Conservation (phyloP, 106 monocot genomes). For the Dioscorea alata region DNA sequence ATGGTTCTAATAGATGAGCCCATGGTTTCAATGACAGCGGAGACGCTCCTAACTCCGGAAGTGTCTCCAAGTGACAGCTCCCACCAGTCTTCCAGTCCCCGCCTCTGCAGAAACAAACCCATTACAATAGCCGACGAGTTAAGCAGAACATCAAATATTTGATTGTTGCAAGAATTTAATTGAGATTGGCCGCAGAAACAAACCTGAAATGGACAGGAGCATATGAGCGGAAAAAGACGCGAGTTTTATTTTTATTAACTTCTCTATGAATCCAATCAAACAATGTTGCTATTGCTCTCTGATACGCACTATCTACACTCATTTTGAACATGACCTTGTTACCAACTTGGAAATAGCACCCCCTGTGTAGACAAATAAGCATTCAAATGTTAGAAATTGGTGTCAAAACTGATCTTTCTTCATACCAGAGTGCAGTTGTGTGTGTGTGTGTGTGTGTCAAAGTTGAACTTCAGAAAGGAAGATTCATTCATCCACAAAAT, state of each 20-base stretch:
- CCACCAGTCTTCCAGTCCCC: slow-evolving; percentile 51
- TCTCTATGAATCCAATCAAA: slow-evolving; percentile 45
- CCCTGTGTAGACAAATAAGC: slow-evolving; percentile 15
- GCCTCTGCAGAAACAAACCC: slow-evolving; percentile 5
- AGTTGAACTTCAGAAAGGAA: no score
- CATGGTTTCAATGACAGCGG: slow-evolving; percentile 26
- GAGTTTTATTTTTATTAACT: slow-evolving; percentile 40
- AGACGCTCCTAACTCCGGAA: slow-evolving; percentile 16
- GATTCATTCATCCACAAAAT: no score
- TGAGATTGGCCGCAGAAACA: not conserved
- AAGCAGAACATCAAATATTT: no score
- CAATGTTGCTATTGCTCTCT: slow-evolving; percentile 46
- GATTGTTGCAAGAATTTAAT: no score
- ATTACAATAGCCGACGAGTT: no score
- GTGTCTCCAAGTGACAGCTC: slow-evolving; percentile 33
- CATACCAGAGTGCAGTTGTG: no score
- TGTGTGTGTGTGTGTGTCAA: no score
- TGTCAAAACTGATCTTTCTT: no score
- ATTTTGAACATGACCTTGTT: slow-evolving; percentile 45
- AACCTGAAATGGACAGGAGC: slow-evolving; percentile 65
- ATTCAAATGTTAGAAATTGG: no score
- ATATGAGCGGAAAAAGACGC: slow-evolving; percentile 61
- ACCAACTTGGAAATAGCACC: slow-evolving; percentile 60
- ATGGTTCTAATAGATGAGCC: slow-evolving; percentile 31
- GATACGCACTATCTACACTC: slow-evolving; percentile 46